Conservation (phyloP, 129 eudicot species). For the Pittosporum tobira region DNA sequence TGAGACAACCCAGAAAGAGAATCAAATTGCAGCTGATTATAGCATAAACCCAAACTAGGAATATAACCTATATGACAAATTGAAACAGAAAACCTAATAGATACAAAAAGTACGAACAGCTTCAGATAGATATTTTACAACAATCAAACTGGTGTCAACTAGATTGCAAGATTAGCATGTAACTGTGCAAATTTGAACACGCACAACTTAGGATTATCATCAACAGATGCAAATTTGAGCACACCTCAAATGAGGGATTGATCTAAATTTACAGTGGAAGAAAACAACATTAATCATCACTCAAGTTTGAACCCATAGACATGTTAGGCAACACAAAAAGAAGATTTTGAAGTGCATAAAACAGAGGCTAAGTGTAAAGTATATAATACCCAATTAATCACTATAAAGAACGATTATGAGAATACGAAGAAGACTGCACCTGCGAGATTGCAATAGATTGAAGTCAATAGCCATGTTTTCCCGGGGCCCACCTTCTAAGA, state of each 20-base stretch:
- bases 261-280: not conserved
- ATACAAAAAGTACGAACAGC: not conserved
- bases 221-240: not conserved
- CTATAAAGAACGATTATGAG: not conserved
- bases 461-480: slow-evolving; percentile 10
- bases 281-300: not conserved
- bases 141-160: not conserved
- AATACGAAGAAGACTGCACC: not conserved
- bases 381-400: not conserved
- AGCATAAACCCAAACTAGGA: not conserved
- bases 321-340: not conserved
- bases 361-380: not conserved
- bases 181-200: not conserved
- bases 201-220: not conserved
- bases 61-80: not conserved
- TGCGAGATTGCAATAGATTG: not conserved
- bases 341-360: not conserved
- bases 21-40: not conserved
- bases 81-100: not conserved
- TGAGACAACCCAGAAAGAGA: not conserved
- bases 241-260: slow-evolving; percentile 1
- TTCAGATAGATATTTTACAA: not conserved
- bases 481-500: not conserved
- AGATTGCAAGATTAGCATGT: not conserved
- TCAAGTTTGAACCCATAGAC: not conserved